Conservation (phyloP, 139 green algal genomes). For the Chlorella sp. region DNA sequence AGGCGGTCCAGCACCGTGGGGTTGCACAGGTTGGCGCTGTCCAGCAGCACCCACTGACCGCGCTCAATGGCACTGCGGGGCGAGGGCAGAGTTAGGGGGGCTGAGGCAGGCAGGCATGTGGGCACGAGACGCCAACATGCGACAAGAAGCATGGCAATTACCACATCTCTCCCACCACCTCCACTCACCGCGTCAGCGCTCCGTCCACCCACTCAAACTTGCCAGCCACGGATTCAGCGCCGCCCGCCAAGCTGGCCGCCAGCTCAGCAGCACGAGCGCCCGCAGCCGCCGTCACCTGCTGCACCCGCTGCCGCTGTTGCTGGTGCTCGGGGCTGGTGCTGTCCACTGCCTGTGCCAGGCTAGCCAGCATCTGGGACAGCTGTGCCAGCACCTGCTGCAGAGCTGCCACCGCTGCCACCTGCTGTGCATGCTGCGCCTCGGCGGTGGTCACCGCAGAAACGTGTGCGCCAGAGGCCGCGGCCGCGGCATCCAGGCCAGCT, state of each 20-base stretch:
- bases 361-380: slow-evolving; percentile 42
- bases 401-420: slow-evolving; percentile 11
- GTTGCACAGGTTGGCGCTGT: slow-evolving; percentile 97
- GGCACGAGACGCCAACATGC: no score
- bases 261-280: slow-evolving; percentile 35
- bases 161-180: no score
- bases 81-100: no score
- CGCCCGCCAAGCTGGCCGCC: slow-evolving; percentile 40
- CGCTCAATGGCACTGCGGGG: slow-evolving; percentile 34
- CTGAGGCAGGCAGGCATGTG: no score
- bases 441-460: background rate
- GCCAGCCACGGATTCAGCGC: slow-evolving; percentile 58
- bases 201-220: slow-evolving; percentile 99
- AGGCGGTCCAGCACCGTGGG: slow-evolving; percentile 97
- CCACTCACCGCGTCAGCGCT: slow-evolving; percentile 67
- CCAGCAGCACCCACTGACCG: slow-evolving; percentile 86
- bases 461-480: background rate
- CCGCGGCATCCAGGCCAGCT: background rate
- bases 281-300: background rate
- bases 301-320: slow-evolving; percentile 4
- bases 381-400: slow-evolving; percentile 18
- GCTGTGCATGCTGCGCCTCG: slow-evolving; percentile 33
- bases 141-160: no score
- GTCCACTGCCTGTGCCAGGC: background rate
- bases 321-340: no score